Conservation (phyloP, 23 red algal genomes). For the Chondrus crispus region DNA sequence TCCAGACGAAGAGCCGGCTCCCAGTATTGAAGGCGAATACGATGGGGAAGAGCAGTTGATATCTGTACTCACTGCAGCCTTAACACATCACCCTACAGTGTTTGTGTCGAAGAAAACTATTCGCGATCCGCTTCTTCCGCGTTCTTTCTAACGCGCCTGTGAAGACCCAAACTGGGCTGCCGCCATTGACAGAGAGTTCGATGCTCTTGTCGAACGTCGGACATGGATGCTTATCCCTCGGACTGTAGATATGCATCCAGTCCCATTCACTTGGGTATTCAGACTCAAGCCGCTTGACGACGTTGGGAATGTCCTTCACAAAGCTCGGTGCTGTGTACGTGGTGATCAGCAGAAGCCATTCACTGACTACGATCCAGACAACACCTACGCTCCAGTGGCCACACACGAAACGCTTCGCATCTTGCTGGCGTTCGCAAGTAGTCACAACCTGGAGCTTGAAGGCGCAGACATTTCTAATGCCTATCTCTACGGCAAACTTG, state of each 20-base stretch:
- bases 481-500: slow-evolving; percentile 18
- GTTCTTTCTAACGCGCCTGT: too few relatives aligned
- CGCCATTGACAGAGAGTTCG: slow-evolving; percentile 23
- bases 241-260: background rate
- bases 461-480: slow-evolving; percentile 2
- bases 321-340: slow-evolving; percentile 29
- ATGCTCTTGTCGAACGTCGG: background rate
- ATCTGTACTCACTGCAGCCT: too few relatives aligned
- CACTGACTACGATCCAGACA: background rate
- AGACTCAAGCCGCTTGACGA: background rate
- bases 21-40: too few relatives aligned
- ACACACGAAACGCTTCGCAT: slow-evolving; percentile 17
- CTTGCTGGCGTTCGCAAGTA: background rate
- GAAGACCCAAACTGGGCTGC: too few relatives aligned
- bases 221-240: slow-evolving; percentile 1
- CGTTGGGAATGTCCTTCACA: slow-evolving; percentile 7
- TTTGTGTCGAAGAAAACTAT: too few relatives aligned
- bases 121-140: too few relatives aligned
- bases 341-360: background rate
- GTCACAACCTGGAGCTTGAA: slow-evolving; percentile 14
- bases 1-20: too few relatives aligned
- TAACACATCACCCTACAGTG: too few relatives aligned
- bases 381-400: slow-evolving; percentile 2
- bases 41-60: too few relatives aligned
- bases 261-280: slow-evolving; percentile 3